Conservation (phyloP, 1,284 basidiomycete species). For the Sanghuangporus baumii region DNA sequence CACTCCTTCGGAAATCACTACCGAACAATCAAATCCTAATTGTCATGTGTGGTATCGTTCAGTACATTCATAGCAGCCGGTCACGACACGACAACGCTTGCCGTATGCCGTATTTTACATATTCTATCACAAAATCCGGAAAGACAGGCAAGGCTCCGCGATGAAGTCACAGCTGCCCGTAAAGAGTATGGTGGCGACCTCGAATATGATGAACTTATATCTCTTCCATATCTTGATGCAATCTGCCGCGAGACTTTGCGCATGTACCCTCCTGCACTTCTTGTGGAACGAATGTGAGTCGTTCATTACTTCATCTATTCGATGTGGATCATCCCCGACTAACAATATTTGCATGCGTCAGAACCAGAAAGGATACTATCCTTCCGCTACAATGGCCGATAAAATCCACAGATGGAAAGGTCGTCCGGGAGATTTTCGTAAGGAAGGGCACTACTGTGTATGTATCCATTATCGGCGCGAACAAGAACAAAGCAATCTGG, state of each 20-base stretch:
- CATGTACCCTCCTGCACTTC: constrained; percentile 40
- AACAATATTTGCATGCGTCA: not conserved
- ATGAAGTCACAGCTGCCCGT: constrained; percentile 25
- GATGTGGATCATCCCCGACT: not conserved
- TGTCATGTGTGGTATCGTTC: too few species aligned
- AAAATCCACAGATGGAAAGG: constrained; percentile 12
- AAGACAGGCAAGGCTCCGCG: constrained; percentile 26
- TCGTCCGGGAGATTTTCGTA: constrained; percentile 15
- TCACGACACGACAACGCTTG: constrained; percentile 27
- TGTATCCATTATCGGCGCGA: constrained; percentile 20
- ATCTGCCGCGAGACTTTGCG: constrained; percentile 43
- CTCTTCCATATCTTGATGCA: constrained; percentile 39
- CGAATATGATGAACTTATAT: constrained; percentile 33
- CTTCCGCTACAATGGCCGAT: constrained; percentile 21
- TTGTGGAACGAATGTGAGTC: constrained; percentile 28
- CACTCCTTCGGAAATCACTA: not conserved
- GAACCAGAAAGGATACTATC: constrained; percentile 16
- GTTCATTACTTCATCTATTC: not conserved
- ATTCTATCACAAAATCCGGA: constrained; percentile 24
- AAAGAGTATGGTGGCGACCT: constrained; percentile 22
- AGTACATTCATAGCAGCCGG: constrained; percentile 29
- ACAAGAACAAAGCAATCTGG: constrained; percentile 21
- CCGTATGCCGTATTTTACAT: constrained; percentile 25
- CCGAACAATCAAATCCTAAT: not conserved
- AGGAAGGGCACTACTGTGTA: constrained; percentile 20